These are phyloP conservation scores for Blastobotrys arbuscula DNA, from an alignment of 1,139 yeast genomes.

Conservation along the genomic window DNA sequence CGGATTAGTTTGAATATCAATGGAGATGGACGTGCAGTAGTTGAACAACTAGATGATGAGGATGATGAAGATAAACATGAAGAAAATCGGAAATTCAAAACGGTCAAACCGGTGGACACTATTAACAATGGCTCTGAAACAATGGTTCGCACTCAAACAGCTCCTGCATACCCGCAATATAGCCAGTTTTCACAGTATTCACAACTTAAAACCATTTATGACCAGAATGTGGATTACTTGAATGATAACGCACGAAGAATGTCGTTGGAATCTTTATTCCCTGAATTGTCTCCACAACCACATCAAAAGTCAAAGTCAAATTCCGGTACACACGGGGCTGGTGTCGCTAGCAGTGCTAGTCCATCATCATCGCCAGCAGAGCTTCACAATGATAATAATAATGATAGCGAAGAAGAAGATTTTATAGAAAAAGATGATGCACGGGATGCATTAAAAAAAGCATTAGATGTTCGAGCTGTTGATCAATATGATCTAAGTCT, in stretches of 20 bases:
- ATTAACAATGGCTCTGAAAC: neutral
- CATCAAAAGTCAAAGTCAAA: neutral
- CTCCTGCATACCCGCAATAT: neutral
- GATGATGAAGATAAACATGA: constrained; percentile 2
- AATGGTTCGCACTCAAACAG: constrained; percentile 13
- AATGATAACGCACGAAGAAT: constrained; percentile 18
- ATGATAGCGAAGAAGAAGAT: constrained; percentile 2
- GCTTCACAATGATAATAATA: neutral
- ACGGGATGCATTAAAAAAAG: constrained; percentile 16
- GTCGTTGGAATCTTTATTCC: constrained; percentile 22
- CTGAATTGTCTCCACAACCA: constrained; percentile 17
- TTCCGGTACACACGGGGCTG: neutral
- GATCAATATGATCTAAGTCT: neutral
- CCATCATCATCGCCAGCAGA: constrained; percentile 3
- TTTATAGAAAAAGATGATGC: constrained; percentile 15
- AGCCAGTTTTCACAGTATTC: neutral
- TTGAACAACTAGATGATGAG: constrained; percentile 7
- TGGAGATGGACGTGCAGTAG: constrained; percentile 17
- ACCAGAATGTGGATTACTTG: constrained; percentile 16
- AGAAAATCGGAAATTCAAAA: neutral
- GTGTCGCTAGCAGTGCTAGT: neutral
- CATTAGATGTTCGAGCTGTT: constrained; percentile 8
- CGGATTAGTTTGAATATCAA: constrained; percentile 17
- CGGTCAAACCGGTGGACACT: neutral
- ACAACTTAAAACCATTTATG: constrained; percentile 15